Conservation (phyloP, 139 green algal genomes). For the Gonium pectorale region DNA sequence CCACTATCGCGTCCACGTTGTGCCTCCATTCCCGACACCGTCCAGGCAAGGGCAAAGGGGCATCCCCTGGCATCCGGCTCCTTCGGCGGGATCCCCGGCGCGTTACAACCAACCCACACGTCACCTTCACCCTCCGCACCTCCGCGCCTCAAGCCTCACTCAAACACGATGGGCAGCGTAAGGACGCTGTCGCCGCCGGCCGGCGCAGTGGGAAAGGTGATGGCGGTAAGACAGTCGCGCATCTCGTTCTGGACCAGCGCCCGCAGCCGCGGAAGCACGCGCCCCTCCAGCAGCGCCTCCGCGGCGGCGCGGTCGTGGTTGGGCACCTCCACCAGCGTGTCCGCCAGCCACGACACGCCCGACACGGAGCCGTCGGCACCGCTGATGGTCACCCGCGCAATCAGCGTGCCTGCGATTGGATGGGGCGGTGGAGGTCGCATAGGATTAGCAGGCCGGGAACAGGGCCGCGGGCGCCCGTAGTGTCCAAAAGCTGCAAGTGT, state of each 20-base stretch:
- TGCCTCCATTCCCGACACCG: too few species aligned
- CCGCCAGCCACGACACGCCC: conserved; percentile 6
- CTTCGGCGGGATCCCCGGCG: too few species aligned
- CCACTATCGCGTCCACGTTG: too few species aligned
- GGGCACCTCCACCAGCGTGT: conserved; percentile 45
- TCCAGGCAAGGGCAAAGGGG: too few species aligned
- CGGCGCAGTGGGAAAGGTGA: conserved; percentile 1
- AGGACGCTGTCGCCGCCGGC: conserved; percentile 36
- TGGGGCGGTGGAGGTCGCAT: neutral
- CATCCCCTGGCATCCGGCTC: too few species aligned
- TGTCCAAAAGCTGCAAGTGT: too few species aligned
- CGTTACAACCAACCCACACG: too few species aligned
- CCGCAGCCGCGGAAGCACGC: conserved; percentile 31
- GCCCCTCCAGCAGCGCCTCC: conserved; percentile 29
- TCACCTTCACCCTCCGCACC: too few species aligned
- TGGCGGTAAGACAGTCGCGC: conserved; percentile 14
- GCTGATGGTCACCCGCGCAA: conserved; percentile 3
- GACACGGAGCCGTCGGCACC: conserved; percentile 10
- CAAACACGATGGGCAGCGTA: conserved; percentile 40
- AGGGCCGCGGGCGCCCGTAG: too few species aligned
- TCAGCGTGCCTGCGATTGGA: conserved; percentile 23
- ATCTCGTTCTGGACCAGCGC: conserved; percentile 49
- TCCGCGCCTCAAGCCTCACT: too few species aligned
- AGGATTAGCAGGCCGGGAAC: too few species aligned
- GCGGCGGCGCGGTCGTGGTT: conserved; percentile 26